Evolutionary conservation across 169 alveolate genomes (phyloP), one percentile per base, ranked within the genome.

Genomic region (Cryptosporidium tyzzeri): DNA sequence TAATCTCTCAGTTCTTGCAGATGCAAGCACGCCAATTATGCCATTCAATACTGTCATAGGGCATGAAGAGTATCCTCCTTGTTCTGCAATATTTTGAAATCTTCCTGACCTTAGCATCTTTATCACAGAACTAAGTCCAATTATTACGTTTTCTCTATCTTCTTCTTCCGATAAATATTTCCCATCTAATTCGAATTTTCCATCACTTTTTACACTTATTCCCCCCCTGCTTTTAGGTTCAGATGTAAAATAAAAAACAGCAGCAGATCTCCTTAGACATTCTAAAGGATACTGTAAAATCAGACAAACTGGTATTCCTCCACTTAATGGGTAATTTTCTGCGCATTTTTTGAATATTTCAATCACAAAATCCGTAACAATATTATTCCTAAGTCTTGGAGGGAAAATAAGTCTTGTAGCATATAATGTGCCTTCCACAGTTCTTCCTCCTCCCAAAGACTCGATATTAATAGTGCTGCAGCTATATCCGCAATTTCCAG

Each of bases 141-240:
- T 61, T 62, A 93, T 74, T 14, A 92, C 95, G 37, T 93, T 93
- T 26, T 86, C 84, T 45, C 71, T 71, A 31, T 93, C 94, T 62
- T 92, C 93, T 68, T 80, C 85, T 7, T 92, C 91, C 5, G 55
- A 71, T 6, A 92, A 75, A 71, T 93, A 93, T 50, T 86, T 86
- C 26, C 91, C 95, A 85, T 87, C 85, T 29, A 93, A 41, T 33
- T 84, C 92, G 33, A 93, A 86, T 70, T 61, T 80, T 31, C 95
- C 94, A 37, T 69, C 50, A 33, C 86, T 73, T 10, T 75, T 58
- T 31, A 93, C 91, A 14, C 84, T 69, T 33, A 93, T 61, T 68
- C 84, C 65, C n/a, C 93, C 94, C 16, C 94, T 65, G 1, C 93
- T 85, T 35, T 93, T 93, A 33, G 95, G 94, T 65, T 93, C 95